Evolutionary conservation across 1,284 basidiomycete genomes (phyloP), one percentile per base, ranked within the genome.

Genomic region (Cryptococcus wingfieldii): DNA sequence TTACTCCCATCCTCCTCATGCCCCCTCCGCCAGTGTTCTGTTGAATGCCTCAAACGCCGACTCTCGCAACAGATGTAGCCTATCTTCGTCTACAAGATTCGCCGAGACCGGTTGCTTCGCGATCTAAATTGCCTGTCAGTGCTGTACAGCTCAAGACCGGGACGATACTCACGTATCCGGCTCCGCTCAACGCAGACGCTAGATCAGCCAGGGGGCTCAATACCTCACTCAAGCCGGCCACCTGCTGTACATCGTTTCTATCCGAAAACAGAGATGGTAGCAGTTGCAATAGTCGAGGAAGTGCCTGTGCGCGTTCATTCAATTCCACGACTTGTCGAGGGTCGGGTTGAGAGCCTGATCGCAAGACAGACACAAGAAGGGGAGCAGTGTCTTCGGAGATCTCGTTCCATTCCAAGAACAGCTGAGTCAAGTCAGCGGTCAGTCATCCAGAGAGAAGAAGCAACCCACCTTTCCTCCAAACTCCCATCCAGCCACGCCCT

Each of bases 401-500:
- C 18, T 73, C 63, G 47, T 68, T 58, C 60, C 72, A 74, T 25
- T 74, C 72, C 38, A 76, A 58, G 62, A 73, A 68, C 12, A 74
- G 61, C 68, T 71, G 48, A 1, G 5, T 27, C 18, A 27, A 28
- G 37, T 44, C 27, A 53, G 55, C 31, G 23, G 27, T 23, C 41
- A 19, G 7, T 5, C 49, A 18, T 34, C 27, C 38, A 46, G 27
- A 12, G 14, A 5, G n/a, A n/a, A 27, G 5, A 18, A 18, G 18
- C 13, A 34, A 74, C 79, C 46, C 62, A 88, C 89, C 81, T 90
- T 87, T 56, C 90, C 91, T 47, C 86, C 84, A 44, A 84, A 81
- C 66, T 85, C 81, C 89, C 90, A 94, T 2, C 84, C 84, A 31
- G 83, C 82, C 2, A 92, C 83, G 14, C 80, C 75, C 38, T 82